Conservation (phyloP, 2,329 filamentous ascomycete species). For the Calonectria hongkongensis region DNA sequence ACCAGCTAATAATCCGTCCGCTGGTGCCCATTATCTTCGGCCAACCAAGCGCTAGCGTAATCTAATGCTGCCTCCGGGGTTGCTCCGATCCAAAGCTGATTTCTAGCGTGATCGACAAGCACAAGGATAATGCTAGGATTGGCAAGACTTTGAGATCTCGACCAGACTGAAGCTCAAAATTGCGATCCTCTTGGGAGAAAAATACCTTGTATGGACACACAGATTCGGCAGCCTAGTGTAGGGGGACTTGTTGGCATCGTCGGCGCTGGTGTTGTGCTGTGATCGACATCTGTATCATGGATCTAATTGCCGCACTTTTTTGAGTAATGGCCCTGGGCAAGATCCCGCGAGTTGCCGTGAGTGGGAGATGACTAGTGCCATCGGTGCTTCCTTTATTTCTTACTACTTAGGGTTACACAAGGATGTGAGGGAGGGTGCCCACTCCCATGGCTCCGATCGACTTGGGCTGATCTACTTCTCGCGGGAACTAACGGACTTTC, state of each 20-base stretch:
- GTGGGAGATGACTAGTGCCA: constrained; percentile 5
- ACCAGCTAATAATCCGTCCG: background rate
- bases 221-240: too few relatives aligned
- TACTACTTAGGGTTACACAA: constrained; percentile 33
- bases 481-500: constrained; percentile 6
- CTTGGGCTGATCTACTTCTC: constrained; percentile 27
- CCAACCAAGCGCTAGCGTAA: constrained; percentile 13
- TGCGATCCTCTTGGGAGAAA: background rate
- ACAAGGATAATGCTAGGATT: constrained; percentile 33
- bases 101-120: constrained; percentile 33
- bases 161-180: background rate
- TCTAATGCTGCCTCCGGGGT: constrained; percentile 16
- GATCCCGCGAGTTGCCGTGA: constrained; percentile 20
- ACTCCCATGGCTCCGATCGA: constrained; percentile 26
- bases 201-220: background rate
- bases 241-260: background rate
- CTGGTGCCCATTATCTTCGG: background rate
- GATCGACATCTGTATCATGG: background rate
- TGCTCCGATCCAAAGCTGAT: constrained; percentile 18
- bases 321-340: constrained; percentile 4
- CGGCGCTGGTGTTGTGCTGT: background rate
- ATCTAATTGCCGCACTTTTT: background rate
- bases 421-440: background rate
- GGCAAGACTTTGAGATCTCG: background rate
- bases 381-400: background rate